Evolutionary conservation across 2,329 filamentous ascomycete species (phyloP), one percentile per base, ranked within the genome.

Genomic region (Aureobasidium sp.): DNA sequence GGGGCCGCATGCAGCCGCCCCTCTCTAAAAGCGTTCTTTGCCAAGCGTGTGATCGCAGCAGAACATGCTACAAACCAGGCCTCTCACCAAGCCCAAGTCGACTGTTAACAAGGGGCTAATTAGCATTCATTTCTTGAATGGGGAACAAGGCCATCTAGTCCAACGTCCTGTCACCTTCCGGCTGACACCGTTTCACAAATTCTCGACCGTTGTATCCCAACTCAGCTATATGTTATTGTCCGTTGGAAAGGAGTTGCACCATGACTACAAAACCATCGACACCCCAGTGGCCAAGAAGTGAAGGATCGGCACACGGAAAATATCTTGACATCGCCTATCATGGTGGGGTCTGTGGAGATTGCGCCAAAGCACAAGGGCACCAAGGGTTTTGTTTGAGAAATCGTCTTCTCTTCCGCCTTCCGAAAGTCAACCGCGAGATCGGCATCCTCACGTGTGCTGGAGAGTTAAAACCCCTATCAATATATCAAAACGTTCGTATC

Each of bases 341-440:
- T 37, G 53, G 53, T 45, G 53, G 53, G 53, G 53, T 36, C 39
- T 57, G 54, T 58, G 54, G 54, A 58, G 54, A 58, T 58, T 58
- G 54, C 30, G 14, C 27, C 45, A 48, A 30, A n/a, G 27, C 27
- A 48, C 45, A 29, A 55, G 41, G 51, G 42, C 21, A 27, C 21
- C 54, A 25, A 21, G n/a, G 41, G 3, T 27, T 27, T 6, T 48
- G 27, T 47, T 39, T 39, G 42, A 58, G 41, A 42, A 16, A 16
- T 29, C 13, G 13, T 37, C 34, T 37, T 14, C 13, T 37, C 34
- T 37, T 37, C 34, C 34, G 34, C 34, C 5, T 37, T 14, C 34
- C 11, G 21, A 11, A 48, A 13, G 25, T 27, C 7, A 57, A 36
- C 10, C n/a, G 14, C 53, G n/a, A n/a, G 42, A 47, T 58, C 41